Base-by-base conservation (phyloP, 768 basidiomycete genomes). In the Hypholoma fasciculare region DNA sequence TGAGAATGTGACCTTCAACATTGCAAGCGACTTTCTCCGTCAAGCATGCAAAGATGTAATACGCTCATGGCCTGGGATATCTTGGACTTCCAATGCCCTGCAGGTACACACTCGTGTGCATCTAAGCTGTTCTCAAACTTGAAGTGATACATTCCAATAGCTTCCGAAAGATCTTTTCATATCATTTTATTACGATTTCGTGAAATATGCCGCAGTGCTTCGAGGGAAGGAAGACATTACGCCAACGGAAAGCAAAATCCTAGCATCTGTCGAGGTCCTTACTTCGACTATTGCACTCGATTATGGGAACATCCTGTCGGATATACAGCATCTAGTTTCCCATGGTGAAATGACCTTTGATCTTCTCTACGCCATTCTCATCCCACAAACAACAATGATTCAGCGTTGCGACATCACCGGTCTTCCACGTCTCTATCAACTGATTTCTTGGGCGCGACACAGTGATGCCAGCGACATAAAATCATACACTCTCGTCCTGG, bases 271-370 rank as follows among this genome's bases (percentile, higher is more conserved):
- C 34, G 73, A 75, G 39, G 66, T 85, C 20, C 77, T 89, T 38
- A 76, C 84, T 46, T 70, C 73, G 30, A 82, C 81, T 55, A 67
- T 87, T 49, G 71, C 77, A 12, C 67, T 67, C 9, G 84, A 86
- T 64, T 83, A 83, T 67, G 72, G 73, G 52, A 66, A 69, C 30
- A 85, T 80, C 5, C 69, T 85, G 49, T 66, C 74, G 13, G 76
- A 71, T 13, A 73, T 86, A 59, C 68, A 74, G 2, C 76, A 79
- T 17, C 76, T 86, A 40, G 80, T 73, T 8, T 62, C 78, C 1
- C 82, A 86, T 60, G 74, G 72, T 13, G 85, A 88, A 64, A 86
- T 87, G 60, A 82, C 82, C 2, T 86, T 76, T 61, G 78, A 81
- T 7, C 73, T 83, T 37, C 74, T 87, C 52, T 81, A 83, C 64